These are phyloP conservation scores for Cyclotella cryptica DNA, from an alignment of 108 stramenopile genomes.

Conservation along the genomic window DNA sequence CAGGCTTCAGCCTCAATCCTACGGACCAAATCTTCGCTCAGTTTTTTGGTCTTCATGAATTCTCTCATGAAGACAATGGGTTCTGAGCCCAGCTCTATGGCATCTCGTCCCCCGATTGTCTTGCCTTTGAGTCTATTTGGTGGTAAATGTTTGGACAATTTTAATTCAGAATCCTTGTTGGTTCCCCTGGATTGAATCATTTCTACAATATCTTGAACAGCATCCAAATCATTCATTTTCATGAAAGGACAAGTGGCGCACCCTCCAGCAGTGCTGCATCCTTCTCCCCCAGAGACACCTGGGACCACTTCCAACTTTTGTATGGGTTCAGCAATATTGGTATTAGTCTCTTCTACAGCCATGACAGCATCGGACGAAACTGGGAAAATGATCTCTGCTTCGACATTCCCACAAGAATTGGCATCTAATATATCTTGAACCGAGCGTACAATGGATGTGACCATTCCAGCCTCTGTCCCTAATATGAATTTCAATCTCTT, in stretches of 20 bases:
- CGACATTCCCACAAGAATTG: constrained; percentile 46
- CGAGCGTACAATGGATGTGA: constrained; percentile 89
- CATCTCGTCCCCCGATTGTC: constrained; percentile 71
- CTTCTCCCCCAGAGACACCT: constrained; percentile 93
- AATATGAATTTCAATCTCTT: constrained; percentile 84
- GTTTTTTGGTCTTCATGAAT: constrained; percentile 76
- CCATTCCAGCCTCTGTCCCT: constrained; percentile 95
- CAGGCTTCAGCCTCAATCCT: constrained; percentile 66
- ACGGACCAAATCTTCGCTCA: constrained; percentile 70
- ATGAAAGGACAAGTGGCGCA: constrained; percentile 98
- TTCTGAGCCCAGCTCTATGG: constrained; percentile 86
- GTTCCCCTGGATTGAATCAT: constrained; percentile 49
- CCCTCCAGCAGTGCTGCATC: constrained; percentile 95
- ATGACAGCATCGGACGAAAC: constrained; percentile 93
- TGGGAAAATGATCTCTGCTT: constrained; percentile 96
- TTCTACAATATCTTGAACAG: constrained; percentile 80
- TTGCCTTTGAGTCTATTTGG: constrained; percentile 82
- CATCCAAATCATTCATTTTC: constrained; percentile 97
- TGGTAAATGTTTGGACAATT: constrained; percentile 58
- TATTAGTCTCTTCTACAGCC: constrained; percentile 59
- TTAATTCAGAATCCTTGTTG: constrained; percentile 12
- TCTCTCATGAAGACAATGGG: constrained; percentile 92
- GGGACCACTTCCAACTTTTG: constrained; percentile 75
- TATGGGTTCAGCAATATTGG: constrained; percentile 4
- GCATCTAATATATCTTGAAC: constrained; percentile 86